These are phyloP conservation scores for Monotropa hypopitys DNA, from an alignment of 179 eudicot genomes.

Conservation along the genomic window DNA sequence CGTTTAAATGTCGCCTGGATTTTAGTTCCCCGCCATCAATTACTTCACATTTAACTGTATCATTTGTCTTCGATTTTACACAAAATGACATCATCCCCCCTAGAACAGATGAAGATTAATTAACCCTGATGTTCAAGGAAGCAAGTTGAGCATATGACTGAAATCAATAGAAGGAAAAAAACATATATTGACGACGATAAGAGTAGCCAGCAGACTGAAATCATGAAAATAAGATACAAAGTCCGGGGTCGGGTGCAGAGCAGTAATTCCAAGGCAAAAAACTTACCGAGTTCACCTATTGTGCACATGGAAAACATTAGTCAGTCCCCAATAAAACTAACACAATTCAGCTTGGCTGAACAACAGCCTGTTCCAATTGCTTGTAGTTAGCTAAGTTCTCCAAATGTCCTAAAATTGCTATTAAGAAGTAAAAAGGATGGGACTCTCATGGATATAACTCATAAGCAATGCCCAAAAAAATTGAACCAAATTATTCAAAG, in stretches of 20 bases:
- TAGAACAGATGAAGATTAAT: constrained; percentile 14
- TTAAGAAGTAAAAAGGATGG: not conserved
- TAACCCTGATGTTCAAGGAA: not conserved
- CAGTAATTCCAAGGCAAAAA: not conserved
- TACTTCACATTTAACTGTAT: constrained; percentile 72
- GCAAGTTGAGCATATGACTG: not conserved
- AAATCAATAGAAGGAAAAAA: too few relatives aligned
- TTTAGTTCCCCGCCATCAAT: constrained; percentile 93
- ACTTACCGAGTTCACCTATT: not conserved
- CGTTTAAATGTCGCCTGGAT: constrained; percentile 90
- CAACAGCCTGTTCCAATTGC: not conserved
- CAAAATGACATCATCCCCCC: constrained; percentile 96
- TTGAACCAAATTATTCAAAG: not conserved
- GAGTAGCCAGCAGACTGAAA: not conserved
- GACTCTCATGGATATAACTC: not conserved
- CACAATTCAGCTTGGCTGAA: not conserved
- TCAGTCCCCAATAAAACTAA: not conserved
- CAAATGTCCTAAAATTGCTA: not conserved
- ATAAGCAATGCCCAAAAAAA: not conserved
- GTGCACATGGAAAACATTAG: not conserved
- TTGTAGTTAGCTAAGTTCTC: not conserved
- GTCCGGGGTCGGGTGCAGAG: not conserved
- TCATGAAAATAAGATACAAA: not conserved
- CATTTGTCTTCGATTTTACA: constrained; percentile 72
- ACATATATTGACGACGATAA: not conserved